Percentiles rank a stretch among this genome's conserved stretches.
Conservation (phyloP, 495 filamentous ascomycete species). For the Talaromyces borbonicus region DNA sequence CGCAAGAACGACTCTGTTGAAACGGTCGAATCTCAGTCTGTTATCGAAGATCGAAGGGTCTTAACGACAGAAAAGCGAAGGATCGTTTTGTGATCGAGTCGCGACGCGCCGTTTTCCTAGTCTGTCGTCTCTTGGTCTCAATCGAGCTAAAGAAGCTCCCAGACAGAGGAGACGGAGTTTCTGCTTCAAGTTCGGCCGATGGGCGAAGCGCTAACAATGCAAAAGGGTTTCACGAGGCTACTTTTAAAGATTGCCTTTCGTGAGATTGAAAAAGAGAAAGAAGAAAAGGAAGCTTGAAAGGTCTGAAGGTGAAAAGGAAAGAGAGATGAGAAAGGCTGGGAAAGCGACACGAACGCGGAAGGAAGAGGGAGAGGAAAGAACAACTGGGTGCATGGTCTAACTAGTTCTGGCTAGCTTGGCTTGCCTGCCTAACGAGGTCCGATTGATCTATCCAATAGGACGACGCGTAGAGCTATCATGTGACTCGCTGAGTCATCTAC, state of each 20-base stretch:
- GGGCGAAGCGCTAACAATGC: no score
- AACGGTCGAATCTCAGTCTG: constrained; percentile 3
- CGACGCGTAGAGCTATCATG: not conserved
- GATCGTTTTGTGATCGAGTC: not conserved
- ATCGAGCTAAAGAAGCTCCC: not conserved
- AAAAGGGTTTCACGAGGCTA: no score
- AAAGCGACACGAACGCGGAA: constrained; percentile 5
- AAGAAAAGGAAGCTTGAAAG: constrained; percentile 7
- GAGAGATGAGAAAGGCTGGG: constrained; percentile 8
- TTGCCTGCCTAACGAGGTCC: no score
- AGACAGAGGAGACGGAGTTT: no score
- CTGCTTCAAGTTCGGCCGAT: no score
- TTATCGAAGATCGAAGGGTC: not conserved
- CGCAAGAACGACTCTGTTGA: not conserved
- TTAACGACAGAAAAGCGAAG: not conserved
- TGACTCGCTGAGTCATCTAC: constrained; percentile 1
- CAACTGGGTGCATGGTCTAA: not conserved
- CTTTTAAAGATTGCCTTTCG: no score
- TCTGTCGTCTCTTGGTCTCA: not conserved
- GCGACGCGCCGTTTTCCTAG: constrained; percentile 4
- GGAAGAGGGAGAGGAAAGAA: constrained; percentile 5
- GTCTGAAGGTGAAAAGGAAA: constrained; percentile 6
- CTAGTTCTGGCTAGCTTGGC: no score
- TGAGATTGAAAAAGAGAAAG: constrained; percentile 1
- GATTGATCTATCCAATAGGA: not conserved